These are phyloP conservation scores for Wallacemonas sp. DNA, from an alignment of 208 protist species.

Conservation along the genomic window DNA sequence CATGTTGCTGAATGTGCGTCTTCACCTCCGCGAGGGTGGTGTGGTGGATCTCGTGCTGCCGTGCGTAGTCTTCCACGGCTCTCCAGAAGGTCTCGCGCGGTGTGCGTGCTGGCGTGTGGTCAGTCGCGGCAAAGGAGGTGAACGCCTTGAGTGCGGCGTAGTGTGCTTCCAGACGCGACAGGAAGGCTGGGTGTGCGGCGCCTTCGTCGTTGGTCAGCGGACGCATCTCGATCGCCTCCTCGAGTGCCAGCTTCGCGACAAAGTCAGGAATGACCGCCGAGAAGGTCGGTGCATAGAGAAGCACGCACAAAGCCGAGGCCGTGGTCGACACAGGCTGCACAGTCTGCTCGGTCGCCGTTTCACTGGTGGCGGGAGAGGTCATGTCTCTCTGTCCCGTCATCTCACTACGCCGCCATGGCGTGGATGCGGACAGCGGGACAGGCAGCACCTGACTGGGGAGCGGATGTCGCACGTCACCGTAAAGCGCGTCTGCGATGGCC, in stretches of 20 bases:
- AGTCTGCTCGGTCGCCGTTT: too few relatives aligned
- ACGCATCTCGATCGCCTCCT: background rate
- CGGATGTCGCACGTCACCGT: too few relatives aligned
- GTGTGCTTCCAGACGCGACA: background rate
- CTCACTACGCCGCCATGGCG: too few relatives aligned
- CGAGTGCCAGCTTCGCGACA: conserved; percentile 1
- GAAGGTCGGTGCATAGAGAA: conserved; percentile 1
- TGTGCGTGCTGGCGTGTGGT: background rate
- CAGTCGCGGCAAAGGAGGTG: background rate
- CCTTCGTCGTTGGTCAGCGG: background rate
- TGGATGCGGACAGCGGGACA: too few relatives aligned
- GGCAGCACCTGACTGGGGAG: too few relatives aligned
- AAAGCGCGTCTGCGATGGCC: background rate
- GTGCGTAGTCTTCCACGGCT: background rate
- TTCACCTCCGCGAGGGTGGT: background rate
- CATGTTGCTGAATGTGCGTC: background rate
- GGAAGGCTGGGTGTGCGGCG: background rate
- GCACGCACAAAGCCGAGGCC: too few relatives aligned
- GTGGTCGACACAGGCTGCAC: too few relatives aligned
- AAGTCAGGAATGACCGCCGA: conserved; percentile 1
- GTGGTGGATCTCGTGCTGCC: background rate
- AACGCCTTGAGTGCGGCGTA: background rate
- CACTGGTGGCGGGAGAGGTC: too few relatives aligned
- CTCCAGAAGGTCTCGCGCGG: background rate
- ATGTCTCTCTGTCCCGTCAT: too few relatives aligned